Conservation (phyloP, 108 stramenopile genomes). For the Thalassiosira profunda region DNA sequence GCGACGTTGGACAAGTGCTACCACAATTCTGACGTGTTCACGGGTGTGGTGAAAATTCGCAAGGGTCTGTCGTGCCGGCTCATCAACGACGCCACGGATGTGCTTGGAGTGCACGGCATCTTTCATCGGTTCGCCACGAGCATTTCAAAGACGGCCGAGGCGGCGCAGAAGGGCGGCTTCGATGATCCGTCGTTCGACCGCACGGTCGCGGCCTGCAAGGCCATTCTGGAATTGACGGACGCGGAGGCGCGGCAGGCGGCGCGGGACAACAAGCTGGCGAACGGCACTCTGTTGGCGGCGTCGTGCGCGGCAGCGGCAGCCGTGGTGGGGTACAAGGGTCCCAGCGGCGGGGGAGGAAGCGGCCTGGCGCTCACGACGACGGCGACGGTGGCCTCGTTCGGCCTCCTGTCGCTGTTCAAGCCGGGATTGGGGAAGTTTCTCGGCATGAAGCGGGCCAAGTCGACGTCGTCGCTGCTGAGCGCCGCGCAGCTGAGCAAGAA, state of each 20-base stretch:
- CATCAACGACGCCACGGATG: slow-evolving; percentile 70
- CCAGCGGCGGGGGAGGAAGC: not conserved
- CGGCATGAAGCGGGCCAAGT: not conserved
- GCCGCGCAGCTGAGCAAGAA: slow-evolving; percentile 20
- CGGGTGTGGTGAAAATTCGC: slow-evolving; percentile 98
- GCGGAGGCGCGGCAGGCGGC: slow-evolving; percentile 8
- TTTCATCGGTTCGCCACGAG: slow-evolving; percentile 69
- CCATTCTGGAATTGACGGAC: slow-evolving; percentile 63
- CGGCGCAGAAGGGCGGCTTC: slow-evolving; percentile 48
- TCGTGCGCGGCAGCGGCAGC: too few species aligned
- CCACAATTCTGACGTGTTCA: slow-evolving; percentile 94
- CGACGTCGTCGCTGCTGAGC: slow-evolving; percentile 22
- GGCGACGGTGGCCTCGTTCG: slow-evolving; percentile 14
- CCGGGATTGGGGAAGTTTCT: slow-evolving; percentile 4
- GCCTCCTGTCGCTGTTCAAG: slow-evolving; percentile 23
- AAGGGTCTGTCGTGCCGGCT: slow-evolving; percentile 89
- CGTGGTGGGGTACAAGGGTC: slow-evolving; percentile 3
- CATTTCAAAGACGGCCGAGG: slow-evolving; percentile 58
- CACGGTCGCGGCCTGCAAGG: slow-evolving; percentile 76
- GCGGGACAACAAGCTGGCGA: not conserved
- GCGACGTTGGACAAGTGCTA: slow-evolving; percentile 97
- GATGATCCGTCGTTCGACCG: slow-evolving; percentile 76
- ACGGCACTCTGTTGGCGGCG: slow-evolving; percentile 4
- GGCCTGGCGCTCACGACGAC: not conserved
- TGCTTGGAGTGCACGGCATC: slow-evolving; percentile 76